A percentile compares a stretch with the other conserved stretches of the same genome.
Conservation (phyloP, 208 protist species). For the Trichomonas vaginalis region DNA sequence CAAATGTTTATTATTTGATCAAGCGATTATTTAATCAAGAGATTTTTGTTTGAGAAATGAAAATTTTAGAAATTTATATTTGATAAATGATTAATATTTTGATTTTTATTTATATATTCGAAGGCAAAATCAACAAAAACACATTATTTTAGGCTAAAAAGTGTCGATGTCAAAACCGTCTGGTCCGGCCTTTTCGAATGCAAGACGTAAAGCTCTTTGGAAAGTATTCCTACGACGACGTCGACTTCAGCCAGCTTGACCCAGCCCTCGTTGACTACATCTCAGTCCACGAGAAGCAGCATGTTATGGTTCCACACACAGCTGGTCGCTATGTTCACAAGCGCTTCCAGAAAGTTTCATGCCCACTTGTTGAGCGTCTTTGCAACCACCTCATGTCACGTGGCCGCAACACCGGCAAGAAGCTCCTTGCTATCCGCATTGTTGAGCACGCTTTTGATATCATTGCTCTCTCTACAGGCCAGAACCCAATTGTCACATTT, state of each 20-base stretch:
- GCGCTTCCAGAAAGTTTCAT: slow-evolving; percentile 94
- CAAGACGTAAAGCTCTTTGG: slow-evolving; percentile 53
- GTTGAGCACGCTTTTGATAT: slow-evolving; percentile 96
- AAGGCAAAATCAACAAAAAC: too few species aligned
- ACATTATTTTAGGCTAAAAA: too few species aligned
- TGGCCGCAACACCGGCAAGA: slow-evolving; percentile 98
- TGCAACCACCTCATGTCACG: slow-evolving; percentile 31
- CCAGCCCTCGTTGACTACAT: slow-evolving; percentile 79
- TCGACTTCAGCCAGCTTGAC: slow-evolving; percentile 41
- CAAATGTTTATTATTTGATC: too few species aligned
- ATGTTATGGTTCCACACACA: slow-evolving; percentile 87
- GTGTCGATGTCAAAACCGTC: neutral
- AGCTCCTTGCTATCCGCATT: slow-evolving; percentile 92
- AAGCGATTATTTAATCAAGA: too few species aligned
- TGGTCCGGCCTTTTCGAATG: neutral
- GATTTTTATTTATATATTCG: too few species aligned
- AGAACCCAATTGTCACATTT: slow-evolving; percentile 80
- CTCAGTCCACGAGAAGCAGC: slow-evolving; percentile 59
- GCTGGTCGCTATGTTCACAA: slow-evolving; percentile 83
- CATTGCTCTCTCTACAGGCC: slow-evolving; percentile 90
- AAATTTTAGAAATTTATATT: too few species aligned
- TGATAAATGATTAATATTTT: too few species aligned
- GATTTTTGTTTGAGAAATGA: too few species aligned
- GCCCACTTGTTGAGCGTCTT: slow-evolving; percentile 71
- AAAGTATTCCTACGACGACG: slow-evolving; percentile 50